These are phyloP conservation scores for Colletotrichum tofieldiae DNA, from an alignment of 2,329 filamentous ascomycete genomes.

Conservation along the genomic window DNA sequence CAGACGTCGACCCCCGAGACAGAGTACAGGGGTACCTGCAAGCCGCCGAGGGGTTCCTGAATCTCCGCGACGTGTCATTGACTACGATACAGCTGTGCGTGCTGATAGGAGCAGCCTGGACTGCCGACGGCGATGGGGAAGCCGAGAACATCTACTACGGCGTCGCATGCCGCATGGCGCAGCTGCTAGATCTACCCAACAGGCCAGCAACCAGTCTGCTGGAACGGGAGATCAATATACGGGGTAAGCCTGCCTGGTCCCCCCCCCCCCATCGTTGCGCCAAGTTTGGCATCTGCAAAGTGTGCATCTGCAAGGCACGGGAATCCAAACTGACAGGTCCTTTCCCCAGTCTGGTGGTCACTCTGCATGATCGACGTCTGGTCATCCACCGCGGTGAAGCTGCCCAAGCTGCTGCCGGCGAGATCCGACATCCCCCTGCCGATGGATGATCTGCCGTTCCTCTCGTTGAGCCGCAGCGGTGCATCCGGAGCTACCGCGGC, in stretches of 20 bases:
- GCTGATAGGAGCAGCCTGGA: constrained; percentile 53
- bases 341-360: constrained; percentile 45
- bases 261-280: not conserved
- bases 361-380: constrained; percentile 47
- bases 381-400: constrained; percentile 47
- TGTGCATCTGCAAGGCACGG: constrained; percentile 33
- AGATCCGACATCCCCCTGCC: constrained; percentile 51
- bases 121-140: constrained; percentile 54
- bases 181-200: constrained; percentile 54
- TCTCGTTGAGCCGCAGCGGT: constrained; percentile 39
- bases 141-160: constrained; percentile 58
- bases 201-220: constrained; percentile 47
- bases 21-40: constrained; percentile 45
- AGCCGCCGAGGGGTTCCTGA: constrained; percentile 48
- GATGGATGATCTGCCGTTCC: constrained; percentile 55
- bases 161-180: constrained; percentile 53
- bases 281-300: constrained; percentile 17
- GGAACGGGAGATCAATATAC: constrained; percentile 53
- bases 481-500: not conserved
- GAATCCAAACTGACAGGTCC: constrained; percentile 26
- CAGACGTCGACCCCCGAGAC: constrained; percentile 44
- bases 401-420: constrained; percentile 45
- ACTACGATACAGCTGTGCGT: constrained; percentile 57
- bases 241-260: constrained; percentile 44
- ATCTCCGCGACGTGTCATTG: constrained; percentile 55